Conservation (phyloP, 179 eudicot species). For the Silene coronaria region DNA sequence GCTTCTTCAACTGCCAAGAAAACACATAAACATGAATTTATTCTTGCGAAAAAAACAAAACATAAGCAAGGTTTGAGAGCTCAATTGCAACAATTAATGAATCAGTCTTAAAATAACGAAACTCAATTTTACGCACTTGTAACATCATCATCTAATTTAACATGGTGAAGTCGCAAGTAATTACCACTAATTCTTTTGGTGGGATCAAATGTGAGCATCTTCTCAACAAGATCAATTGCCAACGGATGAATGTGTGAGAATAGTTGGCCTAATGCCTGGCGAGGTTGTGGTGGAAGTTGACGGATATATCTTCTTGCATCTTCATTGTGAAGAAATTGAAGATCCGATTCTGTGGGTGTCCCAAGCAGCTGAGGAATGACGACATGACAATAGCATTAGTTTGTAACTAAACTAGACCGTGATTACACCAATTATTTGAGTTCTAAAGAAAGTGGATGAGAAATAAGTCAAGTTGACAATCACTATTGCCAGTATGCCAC, state of each 20-base stretch:
- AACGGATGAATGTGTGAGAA: conserved; percentile 81
- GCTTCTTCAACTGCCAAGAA: conserved; percentile 65
- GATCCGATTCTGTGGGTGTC: conserved; percentile 75
- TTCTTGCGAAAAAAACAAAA: neutral
- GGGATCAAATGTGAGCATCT: conserved; percentile 83
- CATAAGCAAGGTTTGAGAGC: neutral
- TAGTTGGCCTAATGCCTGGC: conserved; percentile 44
- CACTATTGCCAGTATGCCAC: neutral
- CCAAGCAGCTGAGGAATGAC: conserved; percentile 53
- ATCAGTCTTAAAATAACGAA: neutral
- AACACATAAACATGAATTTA: neutral
- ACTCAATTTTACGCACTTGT: neutral
- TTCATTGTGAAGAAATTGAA: conserved; percentile 56
- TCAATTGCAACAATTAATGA: neutral
- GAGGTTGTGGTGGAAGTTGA: conserved; percentile 64
- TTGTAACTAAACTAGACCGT: neutral
- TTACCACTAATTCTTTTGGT: conserved; percentile 78
- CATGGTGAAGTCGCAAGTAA: conserved; percentile 4
- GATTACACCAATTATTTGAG: too few species aligned
- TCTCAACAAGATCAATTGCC: conserved; percentile 79
- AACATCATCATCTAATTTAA: neutral
- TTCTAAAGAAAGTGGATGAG: neutral
- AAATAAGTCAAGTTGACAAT: neutral
- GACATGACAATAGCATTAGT: neutral
- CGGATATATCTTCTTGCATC: conserved; percentile 68